A percentile compares a stretch with the other conserved stretches of the same genome.
These are phyloP conservation scores for Plasmodium blacklocki DNA, from an alignment of 169 alveolate species.

Conservation along the genomic window DNA sequence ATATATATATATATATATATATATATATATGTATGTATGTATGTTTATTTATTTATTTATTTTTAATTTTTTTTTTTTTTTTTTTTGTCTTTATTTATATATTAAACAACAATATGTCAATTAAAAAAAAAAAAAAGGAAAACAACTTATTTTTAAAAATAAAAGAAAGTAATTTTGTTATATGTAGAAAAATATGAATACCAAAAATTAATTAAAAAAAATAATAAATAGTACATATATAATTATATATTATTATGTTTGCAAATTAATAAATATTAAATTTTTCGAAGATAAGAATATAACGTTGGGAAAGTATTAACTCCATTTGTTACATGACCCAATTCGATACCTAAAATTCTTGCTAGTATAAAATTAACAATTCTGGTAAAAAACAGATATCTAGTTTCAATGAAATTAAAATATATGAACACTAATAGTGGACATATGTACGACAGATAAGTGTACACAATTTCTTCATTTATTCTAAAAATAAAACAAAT, in stretches of 20 bases:
- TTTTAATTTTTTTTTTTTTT: too few species aligned
- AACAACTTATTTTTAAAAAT: neutral
- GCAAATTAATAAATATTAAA: neutral
- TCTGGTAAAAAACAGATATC: constrained; percentile 56
- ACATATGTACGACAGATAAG: constrained; percentile 58
- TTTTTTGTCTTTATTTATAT: neutral
- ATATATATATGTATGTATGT: neutral
- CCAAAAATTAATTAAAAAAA: neutral
- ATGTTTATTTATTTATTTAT: too few species aligned
- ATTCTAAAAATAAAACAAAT: constrained; percentile 25
- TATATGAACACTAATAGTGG: constrained; percentile 69
- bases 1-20: neutral
- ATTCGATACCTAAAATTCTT: constrained; percentile 33
- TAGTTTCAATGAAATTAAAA: constrained; percentile 68
- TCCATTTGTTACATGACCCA: constrained; percentile 58
- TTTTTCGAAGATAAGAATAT: constrained; percentile 50
- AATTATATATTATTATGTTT: neutral
- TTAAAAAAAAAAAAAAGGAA: neutral
- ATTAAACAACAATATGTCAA: neutral
- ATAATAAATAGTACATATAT: neutral
- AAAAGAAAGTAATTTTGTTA: neutral
- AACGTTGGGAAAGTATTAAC: constrained; percentile 53
- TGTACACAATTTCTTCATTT: constrained; percentile 73
- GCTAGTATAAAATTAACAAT: constrained; percentile 47
- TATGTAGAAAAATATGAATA: neutral